Evolutionary conservation across 2,329 filamentous ascomycete genomes (phyloP).

Genomic region (Aspergillus puulaauensis): DNA sequence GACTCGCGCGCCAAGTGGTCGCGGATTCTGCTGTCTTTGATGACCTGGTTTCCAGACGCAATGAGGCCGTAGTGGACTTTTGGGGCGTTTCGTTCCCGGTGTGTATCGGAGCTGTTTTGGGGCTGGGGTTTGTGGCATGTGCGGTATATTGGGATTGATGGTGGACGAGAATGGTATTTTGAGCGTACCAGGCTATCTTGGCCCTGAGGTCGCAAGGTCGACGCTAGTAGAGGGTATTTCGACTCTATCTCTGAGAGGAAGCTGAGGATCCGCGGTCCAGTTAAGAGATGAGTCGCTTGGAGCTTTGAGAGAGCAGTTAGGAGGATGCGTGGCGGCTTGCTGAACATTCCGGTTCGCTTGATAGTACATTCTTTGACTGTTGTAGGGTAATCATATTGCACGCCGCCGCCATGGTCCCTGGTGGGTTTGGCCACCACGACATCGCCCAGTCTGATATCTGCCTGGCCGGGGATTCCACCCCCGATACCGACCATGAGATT

Average conservation of each 20-base stretch:
- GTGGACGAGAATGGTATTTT: no score
- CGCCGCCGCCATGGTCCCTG: background rate
- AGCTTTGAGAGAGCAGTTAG: background rate
- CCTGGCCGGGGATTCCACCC: constrained; percentile 12
- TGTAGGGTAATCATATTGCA: constrained; percentile 3
- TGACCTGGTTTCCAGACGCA: constrained; percentile 10
- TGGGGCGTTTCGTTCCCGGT: background rate
- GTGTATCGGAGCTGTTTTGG: background rate
- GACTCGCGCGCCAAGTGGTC: background rate
- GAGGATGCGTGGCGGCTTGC: background rate
- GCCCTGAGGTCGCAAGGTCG: no score
- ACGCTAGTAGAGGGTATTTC: background rate
- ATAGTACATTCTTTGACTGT: background rate
- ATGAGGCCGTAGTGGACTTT: constrained; percentile 5
- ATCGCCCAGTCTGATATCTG: constrained; percentile 21
- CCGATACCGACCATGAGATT: constrained; percentile 16
- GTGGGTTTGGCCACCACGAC: constrained; percentile 22
- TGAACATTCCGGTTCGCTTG: background rate
- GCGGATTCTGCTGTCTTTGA: constrained; percentile 4
- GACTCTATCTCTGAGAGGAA: background rate
- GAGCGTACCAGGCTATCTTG: no score
- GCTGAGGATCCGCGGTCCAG: background rate
- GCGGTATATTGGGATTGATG: no score
- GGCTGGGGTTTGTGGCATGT: no score
- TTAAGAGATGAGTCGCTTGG: background rate